Conservation (phyloP, 352 stramenopile species). For the Thraustotheca clavata region DNA sequence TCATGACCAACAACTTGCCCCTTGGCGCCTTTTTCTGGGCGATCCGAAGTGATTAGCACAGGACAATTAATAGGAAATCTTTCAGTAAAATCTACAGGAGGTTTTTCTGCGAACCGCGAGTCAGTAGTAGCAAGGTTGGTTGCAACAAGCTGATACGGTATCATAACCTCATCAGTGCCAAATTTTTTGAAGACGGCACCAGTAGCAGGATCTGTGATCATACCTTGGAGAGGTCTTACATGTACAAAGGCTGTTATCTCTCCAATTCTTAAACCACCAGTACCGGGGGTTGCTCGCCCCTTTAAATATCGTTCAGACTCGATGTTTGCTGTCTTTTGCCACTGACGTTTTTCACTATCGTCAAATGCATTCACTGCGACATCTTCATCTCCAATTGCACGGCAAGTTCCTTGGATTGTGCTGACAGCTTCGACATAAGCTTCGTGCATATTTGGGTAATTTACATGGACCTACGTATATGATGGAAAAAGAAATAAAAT, state of each 20-base stretch:
- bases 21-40: conserved; percentile 82
- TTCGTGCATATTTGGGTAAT: conserved; percentile 98
- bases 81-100: conserved; percentile 70
- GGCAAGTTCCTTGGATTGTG: conserved; percentile 49
- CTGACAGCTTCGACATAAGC: conserved; percentile 80
- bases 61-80: conserved; percentile 83
- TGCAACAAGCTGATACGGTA: conserved; percentile 95
- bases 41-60: conserved; percentile 78
- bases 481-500: no score
- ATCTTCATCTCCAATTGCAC: conserved; percentile 6
- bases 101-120: conserved; percentile 88
- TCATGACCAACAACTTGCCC: conserved; percentile 79
- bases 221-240: conserved; percentile 85
- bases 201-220: conserved; percentile 91
- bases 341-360: conserved; percentile 48
- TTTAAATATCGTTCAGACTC: conserved; percentile 65
- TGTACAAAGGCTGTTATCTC: conserved; percentile 59
- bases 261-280: conserved; percentile 90
- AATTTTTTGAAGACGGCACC: conserved; percentile 95
- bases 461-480: conserved; percentile 83
- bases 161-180: conserved; percentile 88
- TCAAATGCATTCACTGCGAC: conserved; percentile 27
- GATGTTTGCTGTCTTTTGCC: conserved; percentile 52
- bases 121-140: conserved; percentile 89
- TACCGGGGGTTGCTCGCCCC: conserved; percentile 71